These are phyloP conservation scores for Hanseniaspora thailandica DNA, from an alignment of 805 yeast genomes.

Conservation along the genomic window DNA sequence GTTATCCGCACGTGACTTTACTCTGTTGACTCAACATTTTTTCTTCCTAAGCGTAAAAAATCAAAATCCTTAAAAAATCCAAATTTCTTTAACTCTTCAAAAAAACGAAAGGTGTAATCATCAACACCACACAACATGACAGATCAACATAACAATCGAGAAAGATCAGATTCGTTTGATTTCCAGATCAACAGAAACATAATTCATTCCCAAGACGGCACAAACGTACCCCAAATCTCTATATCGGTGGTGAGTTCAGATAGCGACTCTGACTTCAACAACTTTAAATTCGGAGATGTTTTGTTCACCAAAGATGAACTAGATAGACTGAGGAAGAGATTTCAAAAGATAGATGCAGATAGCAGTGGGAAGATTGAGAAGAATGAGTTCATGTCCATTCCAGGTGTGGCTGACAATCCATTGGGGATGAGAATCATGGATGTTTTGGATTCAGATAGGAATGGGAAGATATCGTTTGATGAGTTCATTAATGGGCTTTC, in stretches of 20 bases:
- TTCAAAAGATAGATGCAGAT: conserved; percentile 90
- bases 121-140: not conserved
- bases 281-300: conserved; percentile 67
- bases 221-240: not conserved
- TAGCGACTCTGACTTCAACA: conserved; percentile 46
- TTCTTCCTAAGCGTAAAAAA: too few species aligned
- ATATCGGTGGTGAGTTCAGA: not conserved
- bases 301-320: conserved; percentile 84
- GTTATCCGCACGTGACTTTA: too few species aligned
- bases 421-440: conserved; percentile 82
- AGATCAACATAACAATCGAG: not conserved
- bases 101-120: too few species aligned
- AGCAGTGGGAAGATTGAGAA: conserved; percentile 85
- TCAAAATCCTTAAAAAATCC: too few species aligned
- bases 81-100: too few species aligned
- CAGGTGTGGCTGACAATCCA: conserved; percentile 85
- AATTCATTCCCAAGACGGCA: not conserved
- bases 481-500: conserved; percentile 83
- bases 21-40: too few species aligned
- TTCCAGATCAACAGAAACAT: not conserved
- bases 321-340: conserved; percentile 79
- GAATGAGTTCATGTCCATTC: conserved; percentile 80
- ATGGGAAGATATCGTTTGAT: conserved; percentile 89
- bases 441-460: conserved; percentile 83
- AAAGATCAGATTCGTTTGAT: not conserved